Base-by-base conservation (phyloP, 1,284 basidiomycete species). In the Rhodofomes roseus region DNA sequence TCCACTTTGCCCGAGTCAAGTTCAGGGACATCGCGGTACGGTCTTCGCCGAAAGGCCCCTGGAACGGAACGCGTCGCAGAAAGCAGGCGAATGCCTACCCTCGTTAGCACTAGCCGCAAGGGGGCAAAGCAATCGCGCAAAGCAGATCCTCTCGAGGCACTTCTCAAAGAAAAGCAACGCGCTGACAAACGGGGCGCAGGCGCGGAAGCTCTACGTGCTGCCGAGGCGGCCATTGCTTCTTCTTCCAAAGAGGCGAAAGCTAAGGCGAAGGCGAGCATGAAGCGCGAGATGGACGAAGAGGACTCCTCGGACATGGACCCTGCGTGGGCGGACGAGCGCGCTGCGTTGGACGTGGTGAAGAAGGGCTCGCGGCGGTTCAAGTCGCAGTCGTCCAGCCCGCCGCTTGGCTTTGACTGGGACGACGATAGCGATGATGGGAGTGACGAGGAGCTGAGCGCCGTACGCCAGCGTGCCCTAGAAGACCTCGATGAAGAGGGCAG, bases 61-160 rank as follows among this genome's bases (percentile, higher is more conserved):
- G 44, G 37, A 5, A n/a, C 31, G 20, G 59, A 55, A 37, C 20
- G 6, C 23, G 34, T 7, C 4, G 29, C 7, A 31, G 39, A 55
- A 1, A 44, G 31, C 7, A n/a, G 51, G 5, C 62, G 54, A 0
- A 60, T 62, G n/a, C 56, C 34, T n/a, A 39, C 48, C 27, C 56
- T 55, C 12, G 40, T 50, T 6, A 7, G 51, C 20, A 50, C 23
- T 36, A 9, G 40, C 23, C 20, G 23, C 7, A 14, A 48, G 20
- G 34, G 55, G 25, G 63, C 58, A 39, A 64, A 65, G 52, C 57
- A 62, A 16, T 58, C 52, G 20, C 71, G 73, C 64, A 79, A 73
- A 62, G 23, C 66, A 6, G 79, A 85, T 62, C 87, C 87, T 5
- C 73, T 90, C 31, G 78, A 77, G 44, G 75, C 73, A 27, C 65